Percentiles rank a stretch among this genome's conserved stretches.
phyloP scores from a whole-genome alignment of 2,329 filamentous ascomycete genomes.

The Trichoderma afroharzianum region DNA sequence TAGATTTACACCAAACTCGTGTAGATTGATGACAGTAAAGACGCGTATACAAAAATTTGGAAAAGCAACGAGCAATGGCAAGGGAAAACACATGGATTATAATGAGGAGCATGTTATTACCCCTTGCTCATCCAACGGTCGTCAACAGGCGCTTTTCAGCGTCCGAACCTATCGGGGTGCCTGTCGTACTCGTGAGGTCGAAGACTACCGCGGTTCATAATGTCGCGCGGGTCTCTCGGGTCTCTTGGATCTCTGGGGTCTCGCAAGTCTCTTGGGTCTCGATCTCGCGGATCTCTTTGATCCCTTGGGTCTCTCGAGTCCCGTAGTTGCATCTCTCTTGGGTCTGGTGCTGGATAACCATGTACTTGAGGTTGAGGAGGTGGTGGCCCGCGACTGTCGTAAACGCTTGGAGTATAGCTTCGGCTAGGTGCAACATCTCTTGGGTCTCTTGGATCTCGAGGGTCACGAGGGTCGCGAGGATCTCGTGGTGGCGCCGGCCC shows the following conservation, averaged over 20 bases:
- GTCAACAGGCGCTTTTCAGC: slow-evolving; percentile 28
- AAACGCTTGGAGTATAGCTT: slow-evolving; percentile 45
- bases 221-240: slow-evolving; percentile 38
- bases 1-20: not conserved
- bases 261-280: slow-evolving; percentile 32
- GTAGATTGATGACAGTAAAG: not conserved
- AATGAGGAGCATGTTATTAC: not conserved
- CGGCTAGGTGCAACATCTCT: slow-evolving; percentile 32
- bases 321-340: slow-evolving; percentile 34
- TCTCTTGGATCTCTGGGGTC: slow-evolving; percentile 35
- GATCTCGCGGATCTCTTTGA: slow-evolving; percentile 25
- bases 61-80: not conserved
- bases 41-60: not conserved
- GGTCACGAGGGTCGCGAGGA: slow-evolving; percentile 28
- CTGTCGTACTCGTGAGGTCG: slow-evolving; percentile 46
- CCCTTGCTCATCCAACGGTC: not conserved
- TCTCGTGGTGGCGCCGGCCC: slow-evolving; percentile 41
- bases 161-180: slow-evolving; percentile 42
- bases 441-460: not conserved
- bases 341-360: slow-evolving; percentile 33
- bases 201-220: slow-evolving; percentile 41
- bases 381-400: slow-evolving; percentile 41
- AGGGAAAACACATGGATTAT: not conserved
- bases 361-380: slow-evolving; percentile 27
- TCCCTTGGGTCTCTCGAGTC: slow-evolving; percentile 36